These are phyloP conservation scores for Hypholoma fasciculare DNA, from an alignment of 768 basidiomycete genomes.

Conservation along the genomic window DNA sequence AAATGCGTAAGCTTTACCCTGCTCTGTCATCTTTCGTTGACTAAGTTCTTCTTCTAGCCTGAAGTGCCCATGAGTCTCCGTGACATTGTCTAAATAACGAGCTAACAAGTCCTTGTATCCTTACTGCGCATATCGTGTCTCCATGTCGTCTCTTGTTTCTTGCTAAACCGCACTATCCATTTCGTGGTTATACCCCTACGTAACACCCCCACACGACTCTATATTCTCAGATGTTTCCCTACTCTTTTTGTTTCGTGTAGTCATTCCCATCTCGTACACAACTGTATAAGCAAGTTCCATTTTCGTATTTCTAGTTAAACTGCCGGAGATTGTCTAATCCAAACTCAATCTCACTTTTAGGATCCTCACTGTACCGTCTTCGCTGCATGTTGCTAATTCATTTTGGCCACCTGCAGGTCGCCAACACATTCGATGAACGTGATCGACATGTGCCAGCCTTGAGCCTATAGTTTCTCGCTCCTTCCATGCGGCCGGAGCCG, in stretches of 20 bases:
- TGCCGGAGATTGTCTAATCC: constrained; percentile 44
- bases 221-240: constrained; percentile 62
- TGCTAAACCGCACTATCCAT: constrained; percentile 52
- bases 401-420: constrained; percentile 44
- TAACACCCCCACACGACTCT: constrained; percentile 32
- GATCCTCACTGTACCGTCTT: constrained; percentile 90
- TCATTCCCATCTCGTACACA: constrained; percentile 40
- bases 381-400: constrained; percentile 84
- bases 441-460: constrained; percentile 70
- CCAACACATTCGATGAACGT: constrained; percentile 85
- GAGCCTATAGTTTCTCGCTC: constrained; percentile 44
- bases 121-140: constrained; percentile 54
- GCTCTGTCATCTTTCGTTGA: no score
- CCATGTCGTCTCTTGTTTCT: constrained; percentile 37
- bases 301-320: constrained; percentile 38
- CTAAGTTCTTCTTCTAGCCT: constrained; percentile 47
- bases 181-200: constrained; percentile 70
- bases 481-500: constrained; percentile 43
- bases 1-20: constrained; percentile 72
- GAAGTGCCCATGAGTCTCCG: constrained; percentile 91
- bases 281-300: constrained; percentile 68
- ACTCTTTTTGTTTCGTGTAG: constrained; percentile 45
- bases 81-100: constrained; percentile 74
- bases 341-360: constrained; percentile 56
- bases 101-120: constrained; percentile 75